Conservation (phyloP, 805 yeast species). For the Candida nitratophila region DNA sequence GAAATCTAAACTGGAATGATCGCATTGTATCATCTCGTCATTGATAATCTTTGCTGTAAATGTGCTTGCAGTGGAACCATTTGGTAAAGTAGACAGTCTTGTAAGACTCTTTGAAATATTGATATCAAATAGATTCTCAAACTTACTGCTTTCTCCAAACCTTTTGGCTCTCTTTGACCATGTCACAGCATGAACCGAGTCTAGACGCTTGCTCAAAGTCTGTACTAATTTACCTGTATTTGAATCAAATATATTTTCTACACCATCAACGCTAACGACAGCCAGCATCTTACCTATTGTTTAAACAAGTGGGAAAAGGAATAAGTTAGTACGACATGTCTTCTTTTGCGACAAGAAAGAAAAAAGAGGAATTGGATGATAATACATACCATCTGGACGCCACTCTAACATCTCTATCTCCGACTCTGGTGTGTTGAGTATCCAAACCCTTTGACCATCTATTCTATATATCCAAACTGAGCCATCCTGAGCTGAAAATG, state of each 20-base stretch:
- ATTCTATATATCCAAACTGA: conserved; percentile 25
- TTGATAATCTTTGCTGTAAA: conserved; percentile 15
- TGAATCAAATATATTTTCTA: conserved; percentile 21
- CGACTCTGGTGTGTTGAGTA: conserved; percentile 3
- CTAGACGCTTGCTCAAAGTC: conserved; percentile 5
- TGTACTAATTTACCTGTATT: conserved; percentile 20
- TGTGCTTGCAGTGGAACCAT: conserved; percentile 2
- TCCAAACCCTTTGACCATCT: conserved; percentile 27
- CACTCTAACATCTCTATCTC: conserved; percentile 1
- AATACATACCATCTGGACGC: conserved; percentile 7
- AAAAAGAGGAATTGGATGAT: not conserved
- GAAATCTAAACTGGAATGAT: conserved; percentile 20
- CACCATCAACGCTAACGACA: conserved; percentile 15
- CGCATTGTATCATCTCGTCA: conserved; percentile 15
- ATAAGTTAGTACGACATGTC: too few relatives aligned
- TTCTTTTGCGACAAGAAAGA: not conserved
- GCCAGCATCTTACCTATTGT: conserved; percentile 23
- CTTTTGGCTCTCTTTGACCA: conserved; percentile 15
- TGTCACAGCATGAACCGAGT: conserved; percentile 9
- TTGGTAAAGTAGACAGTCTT: conserved; percentile 8
- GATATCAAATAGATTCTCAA: conserved; percentile 14
- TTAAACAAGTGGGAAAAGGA: too few relatives aligned
- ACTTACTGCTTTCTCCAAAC: conserved; percentile 6
- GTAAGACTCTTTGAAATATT: conserved; percentile 19
- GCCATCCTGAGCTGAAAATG: conserved; percentile 19